Base-by-base conservation (phyloP, 2,329 filamentous ascomycete species). In the Fusarium sp. region DNA sequence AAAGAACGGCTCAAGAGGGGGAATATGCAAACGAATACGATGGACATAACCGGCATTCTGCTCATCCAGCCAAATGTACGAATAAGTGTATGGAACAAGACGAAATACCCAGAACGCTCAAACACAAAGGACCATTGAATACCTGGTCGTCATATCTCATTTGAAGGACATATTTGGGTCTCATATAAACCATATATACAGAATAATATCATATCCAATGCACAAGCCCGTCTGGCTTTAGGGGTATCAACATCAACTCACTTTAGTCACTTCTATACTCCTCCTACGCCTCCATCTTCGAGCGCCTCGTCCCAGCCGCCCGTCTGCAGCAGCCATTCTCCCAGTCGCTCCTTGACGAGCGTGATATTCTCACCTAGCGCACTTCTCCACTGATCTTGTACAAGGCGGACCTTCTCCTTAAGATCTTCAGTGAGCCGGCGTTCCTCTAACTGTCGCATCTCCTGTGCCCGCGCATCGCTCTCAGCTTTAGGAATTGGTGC, bases 381-480 rank as follows among this genome's bases (percentile, higher is more conserved):
- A 70, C 92, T 91, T 32, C 85, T 82, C 94, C 95, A 98, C 77
- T 96, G 92, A 51, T 92, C 90, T 77, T 97, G 93, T 31, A 98
- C 91, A 63, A 93, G 87, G 29, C 89, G 86, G 2, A 97, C 95
- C 77, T 96, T 96, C 72, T 97, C 94, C 78, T 98, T 95, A 66
- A 98, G 77, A 72, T 97, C 94, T 44, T 89, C 88, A 7, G 93
- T 97, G 71, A 97, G 77, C 52, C 85, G 79, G 32, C 80, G 79
- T 70, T 91, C 90, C 76, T 96, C 91, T 44, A 84, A 83, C n/a
- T 78, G 77, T 50, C 86, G 84, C 68, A 89, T 86, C 52, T 82
- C 81, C 58, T 84, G 79, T 63, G 85, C 80, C 53, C 78, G 74
- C n/a, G 69, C 71, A 29, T 76, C 70, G 11, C 76, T 69, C 13